These are phyloP conservation scores for Cystofilobasidium ferigula DNA, from an alignment of 768 basidiomycete species.

Conservation along the genomic window DNA sequence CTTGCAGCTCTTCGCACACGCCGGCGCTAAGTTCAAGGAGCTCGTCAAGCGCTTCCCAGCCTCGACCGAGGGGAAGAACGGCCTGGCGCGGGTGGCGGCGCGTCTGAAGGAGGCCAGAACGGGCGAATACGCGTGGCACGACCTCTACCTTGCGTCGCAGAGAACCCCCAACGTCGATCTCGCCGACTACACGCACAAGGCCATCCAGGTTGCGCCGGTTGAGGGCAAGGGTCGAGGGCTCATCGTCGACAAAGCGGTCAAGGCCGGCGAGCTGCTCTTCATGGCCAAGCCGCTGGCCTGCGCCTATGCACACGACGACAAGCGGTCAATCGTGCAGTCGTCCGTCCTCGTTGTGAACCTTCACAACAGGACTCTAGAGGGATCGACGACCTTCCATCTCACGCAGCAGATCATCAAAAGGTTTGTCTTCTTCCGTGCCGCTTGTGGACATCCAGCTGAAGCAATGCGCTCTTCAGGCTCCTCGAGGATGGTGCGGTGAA, in stretches of 20 bases:
- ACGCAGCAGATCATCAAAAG: background rate
- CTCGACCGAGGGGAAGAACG: constrained; percentile 21
- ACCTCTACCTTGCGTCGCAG: constrained; percentile 28
- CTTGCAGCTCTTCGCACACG: constrained; percentile 23
- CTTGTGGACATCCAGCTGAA: too few species aligned
- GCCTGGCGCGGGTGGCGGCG: constrained; percentile 29
- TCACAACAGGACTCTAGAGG: constrained; percentile 11
- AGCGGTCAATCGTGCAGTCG: too few species aligned
- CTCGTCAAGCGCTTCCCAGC: constrained; percentile 4
- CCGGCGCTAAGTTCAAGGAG: background rate
- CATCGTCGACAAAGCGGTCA: constrained; percentile 28
- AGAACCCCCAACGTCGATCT: constrained; percentile 27
- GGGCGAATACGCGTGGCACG: constrained; percentile 32
- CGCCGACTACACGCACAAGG: constrained; percentile 32
- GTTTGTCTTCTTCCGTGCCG: background rate
- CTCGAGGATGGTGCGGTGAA: too few species aligned
- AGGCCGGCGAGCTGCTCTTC: constrained; percentile 34
- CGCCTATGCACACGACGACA: constrained; percentile 26
- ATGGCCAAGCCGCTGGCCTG: constrained; percentile 35
- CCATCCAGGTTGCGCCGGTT: constrained; percentile 27
- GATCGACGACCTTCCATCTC: constrained; percentile 4
- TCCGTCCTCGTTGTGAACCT: constrained; percentile 21
- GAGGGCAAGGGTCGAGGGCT: constrained; percentile 33
- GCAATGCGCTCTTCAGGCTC: too few species aligned
- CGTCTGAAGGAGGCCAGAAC: constrained; percentile 30